Evolutionary conservation across 306 rosid genomes (phyloP), one percentile per base, ranked within the genome.

Genomic region (Trifolium pratense): DNA sequence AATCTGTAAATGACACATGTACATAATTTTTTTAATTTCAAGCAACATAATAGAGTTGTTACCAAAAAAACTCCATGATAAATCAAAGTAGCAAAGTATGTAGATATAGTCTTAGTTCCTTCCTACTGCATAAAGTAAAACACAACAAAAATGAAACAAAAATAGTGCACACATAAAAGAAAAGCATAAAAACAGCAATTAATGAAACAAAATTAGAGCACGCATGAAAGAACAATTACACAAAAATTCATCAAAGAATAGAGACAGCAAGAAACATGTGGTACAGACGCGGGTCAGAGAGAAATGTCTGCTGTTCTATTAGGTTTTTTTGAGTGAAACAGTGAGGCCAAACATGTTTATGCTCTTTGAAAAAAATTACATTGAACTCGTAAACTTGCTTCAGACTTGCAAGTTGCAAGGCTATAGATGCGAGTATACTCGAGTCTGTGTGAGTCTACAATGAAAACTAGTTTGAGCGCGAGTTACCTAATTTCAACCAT

Each of bases 401-500:
- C 18, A n/a, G 21, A 49, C 56, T 16, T 23, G 4, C n/a, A 20
- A 2, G 20, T 16, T 48, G n/a, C 15, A 9, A n/a, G 18, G 6
- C 20, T 49, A 49, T 49, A 3, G 7, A 34, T 34, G 4, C 12
- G 10, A 6, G 18, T 16, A 7, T 49, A 49, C n/a, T 1, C 0
- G 4, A 49, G 23, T 49, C 9, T 3, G 10, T 6, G 21, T 2
- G 1, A 49, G 9, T 48, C 55, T 49, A 7, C 21, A 4, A 49
- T 6, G 21, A 49, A 49, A 6, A 49, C 1, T 17, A 49, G 21
- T 29, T 29, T 29, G 32, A 29, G 32, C 32, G 52, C 51, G n/a
- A 71, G 49, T 73, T 31, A 32, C 48, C 46, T 73, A 65, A 60
- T 68, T 67, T 69, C 58, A 25, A 62, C 45, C 52, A n/a, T 68